These are phyloP conservation scores for Cornus suecica DNA, from an alignment of 148 eudicot species.

Conservation along the genomic window DNA sequence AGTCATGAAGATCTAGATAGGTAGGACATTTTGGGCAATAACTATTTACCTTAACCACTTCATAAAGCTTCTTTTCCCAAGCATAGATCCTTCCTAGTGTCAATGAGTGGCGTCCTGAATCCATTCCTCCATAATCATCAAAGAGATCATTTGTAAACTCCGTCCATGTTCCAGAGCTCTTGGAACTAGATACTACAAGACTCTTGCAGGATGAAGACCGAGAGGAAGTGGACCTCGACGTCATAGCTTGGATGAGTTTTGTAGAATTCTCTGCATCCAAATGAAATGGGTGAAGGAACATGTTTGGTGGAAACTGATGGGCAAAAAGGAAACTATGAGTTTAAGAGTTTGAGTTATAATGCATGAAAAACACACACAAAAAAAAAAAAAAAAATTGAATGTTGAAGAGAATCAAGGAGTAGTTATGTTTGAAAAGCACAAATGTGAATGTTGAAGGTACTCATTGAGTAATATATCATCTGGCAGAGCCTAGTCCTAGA, in stretches of 20 bases:
- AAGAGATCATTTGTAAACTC: constrained; percentile 80
- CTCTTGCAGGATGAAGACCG: constrained; percentile 87
- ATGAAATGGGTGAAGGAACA: constrained; percentile 1
- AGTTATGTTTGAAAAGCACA: background rate
- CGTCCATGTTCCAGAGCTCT: constrained; percentile 74
- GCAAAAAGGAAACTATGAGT: constrained; percentile 10
- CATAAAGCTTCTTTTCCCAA: constrained; percentile 98
- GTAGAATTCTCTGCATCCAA: constrained; percentile 76
- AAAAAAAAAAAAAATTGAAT: too few species aligned
- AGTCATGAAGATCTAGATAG: background rate
- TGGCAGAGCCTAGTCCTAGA: too few species aligned
- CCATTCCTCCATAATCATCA: constrained; percentile 92
- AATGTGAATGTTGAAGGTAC: background rate
- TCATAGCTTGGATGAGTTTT: constrained; percentile 80
- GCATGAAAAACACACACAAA: too few species aligned
- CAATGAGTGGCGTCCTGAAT: constrained; percentile 83
- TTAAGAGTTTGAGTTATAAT: background rate
- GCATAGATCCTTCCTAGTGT: constrained; percentile 93
- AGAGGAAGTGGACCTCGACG: constrained; percentile 67
- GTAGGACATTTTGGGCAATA: background rate
- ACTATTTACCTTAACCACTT: constrained; percentile 80
- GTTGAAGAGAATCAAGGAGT: background rate
- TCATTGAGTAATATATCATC: background rate
- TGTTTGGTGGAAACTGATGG: background rate
- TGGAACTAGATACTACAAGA: constrained; percentile 79